Evolutionary conservation across 2,329 filamentous ascomycete genomes (phyloP).

Genomic region (Sporothrix pseudoabietina): DNA sequence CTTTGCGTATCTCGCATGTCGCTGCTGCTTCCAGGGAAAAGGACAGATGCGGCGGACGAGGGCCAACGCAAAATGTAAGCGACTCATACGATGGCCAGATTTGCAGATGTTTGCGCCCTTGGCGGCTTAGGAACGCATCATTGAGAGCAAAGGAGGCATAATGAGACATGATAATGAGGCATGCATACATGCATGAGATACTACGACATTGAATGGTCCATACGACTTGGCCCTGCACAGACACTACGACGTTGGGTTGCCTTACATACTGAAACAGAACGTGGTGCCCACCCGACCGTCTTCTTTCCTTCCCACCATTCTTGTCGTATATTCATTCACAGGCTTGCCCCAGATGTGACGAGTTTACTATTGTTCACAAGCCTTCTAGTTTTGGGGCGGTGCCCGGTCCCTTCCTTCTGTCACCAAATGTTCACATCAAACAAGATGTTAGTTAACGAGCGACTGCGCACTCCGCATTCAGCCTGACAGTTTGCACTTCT

Average conservation of each 20-base stretch:
- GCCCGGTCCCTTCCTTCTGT: neutral
- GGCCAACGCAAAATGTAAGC: neutral
- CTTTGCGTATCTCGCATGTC: neutral
- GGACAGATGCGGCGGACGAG: neutral
- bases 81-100: neutral
- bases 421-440: neutral
- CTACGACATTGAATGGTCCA: neutral
- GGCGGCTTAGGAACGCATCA: neutral
- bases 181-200: neutral
- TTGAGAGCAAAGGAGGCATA: neutral
- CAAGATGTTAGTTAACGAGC: too few relatives aligned
- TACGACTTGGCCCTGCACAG: neutral
- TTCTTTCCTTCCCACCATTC: neutral
- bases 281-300: neutral
- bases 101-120: neutral
- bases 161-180: neutral
- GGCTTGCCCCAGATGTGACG: neutral
- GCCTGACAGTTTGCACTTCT: neutral
- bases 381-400: neutral
- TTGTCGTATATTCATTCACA: neutral
- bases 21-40: neutral
- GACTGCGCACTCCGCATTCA: neutral
- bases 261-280: neutral
- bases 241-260: neutral
- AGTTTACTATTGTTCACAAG: neutral